Conservation (phyloP, 2,329 filamentous ascomycete species). For the Arachnomyces sp. region DNA sequence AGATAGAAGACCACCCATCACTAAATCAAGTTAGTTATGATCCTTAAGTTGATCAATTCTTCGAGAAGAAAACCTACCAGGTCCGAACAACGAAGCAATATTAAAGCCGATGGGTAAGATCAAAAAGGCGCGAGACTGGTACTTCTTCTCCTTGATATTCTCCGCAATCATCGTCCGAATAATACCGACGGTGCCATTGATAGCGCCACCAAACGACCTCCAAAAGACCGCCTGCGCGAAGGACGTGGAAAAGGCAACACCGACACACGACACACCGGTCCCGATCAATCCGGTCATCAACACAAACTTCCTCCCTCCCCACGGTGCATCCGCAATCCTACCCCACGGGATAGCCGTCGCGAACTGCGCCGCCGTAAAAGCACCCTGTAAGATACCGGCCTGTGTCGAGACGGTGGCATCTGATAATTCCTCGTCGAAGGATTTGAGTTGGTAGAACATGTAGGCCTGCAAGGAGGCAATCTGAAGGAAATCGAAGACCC, state of each 20-base stretch:
- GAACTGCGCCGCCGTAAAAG: slow-evolving; percentile 74
- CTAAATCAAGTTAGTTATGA: slow-evolving; percentile 25
- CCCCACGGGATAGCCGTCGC: slow-evolving; percentile 77
- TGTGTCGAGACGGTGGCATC: slow-evolving; percentile 62
- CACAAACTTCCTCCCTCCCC: slow-evolving; percentile 66
- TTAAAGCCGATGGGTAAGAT: slow-evolving; percentile 62
- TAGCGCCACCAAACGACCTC: slow-evolving; percentile 57
- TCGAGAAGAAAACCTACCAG: slow-evolving; percentile 30
- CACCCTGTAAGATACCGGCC: slow-evolving; percentile 66
- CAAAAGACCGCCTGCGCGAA: slow-evolving; percentile 60
- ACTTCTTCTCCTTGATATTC: slow-evolving; percentile 63
- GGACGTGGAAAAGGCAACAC: slow-evolving; percentile 60
- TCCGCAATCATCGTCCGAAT: slow-evolving; percentile 67
- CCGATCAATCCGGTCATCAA: slow-evolving; percentile 68
- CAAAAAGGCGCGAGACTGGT: slow-evolving; percentile 48
- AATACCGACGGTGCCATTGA: slow-evolving; percentile 67
- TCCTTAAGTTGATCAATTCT: slow-evolving; percentile 21
- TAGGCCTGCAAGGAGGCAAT: slow-evolving; percentile 49
- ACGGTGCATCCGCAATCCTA: slow-evolving; percentile 55
- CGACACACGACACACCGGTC: slow-evolving; percentile 57
- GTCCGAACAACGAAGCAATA: slow-evolving; percentile 49
- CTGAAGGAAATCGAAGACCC: slow-evolving; percentile 35
- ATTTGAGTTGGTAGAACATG: slow-evolving; percentile 78
- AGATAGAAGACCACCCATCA: slow-evolving; percentile 59
- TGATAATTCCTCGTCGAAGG: slow-evolving; percentile 53